Evolutionary conservation across 2,329 filamentous ascomycete species (phyloP).

Genomic region (Penicillium italicum): DNA sequence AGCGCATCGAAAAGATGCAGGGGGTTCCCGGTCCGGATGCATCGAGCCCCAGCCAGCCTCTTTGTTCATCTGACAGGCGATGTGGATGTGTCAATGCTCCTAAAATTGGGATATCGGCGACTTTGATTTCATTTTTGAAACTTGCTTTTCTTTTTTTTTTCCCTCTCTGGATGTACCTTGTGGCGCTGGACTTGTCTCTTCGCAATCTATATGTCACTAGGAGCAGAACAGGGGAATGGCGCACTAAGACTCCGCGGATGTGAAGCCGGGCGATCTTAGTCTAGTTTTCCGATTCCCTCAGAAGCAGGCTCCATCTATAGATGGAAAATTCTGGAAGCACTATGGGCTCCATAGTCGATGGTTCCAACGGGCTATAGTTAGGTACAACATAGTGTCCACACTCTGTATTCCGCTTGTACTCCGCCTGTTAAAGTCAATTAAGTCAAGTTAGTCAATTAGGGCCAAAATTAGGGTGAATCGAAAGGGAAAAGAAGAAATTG

Average conservation of each 20-base stretch:
- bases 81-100: conserved; percentile 2
- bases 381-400: conserved; percentile 1
- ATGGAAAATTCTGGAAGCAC: conserved; percentile 24
- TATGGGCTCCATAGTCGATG: background rate
- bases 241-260: conserved; percentile 22
- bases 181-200: background rate
- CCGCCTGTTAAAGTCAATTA: background rate
- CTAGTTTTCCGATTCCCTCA: conserved; percentile 1
- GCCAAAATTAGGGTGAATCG: background rate
- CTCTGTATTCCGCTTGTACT: conserved; percentile 5
- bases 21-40: background rate
- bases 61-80: conserved; percentile 5
- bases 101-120: conserved; percentile 1
- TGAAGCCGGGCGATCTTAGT: conserved; percentile 23
- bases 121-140: background rate
- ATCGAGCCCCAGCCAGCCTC: background rate
- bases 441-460: too few species aligned
- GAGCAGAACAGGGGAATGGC: conserved; percentile 2
- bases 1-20: conserved; percentile 4
- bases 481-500: background rate
- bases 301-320: conserved; percentile 2
- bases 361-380: background rate
- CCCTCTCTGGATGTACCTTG: conserved; percentile 3
- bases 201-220: conserved; percentile 1
- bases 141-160: conserved; percentile 3